A percentile compares a stretch with the other conserved stretches of the same genome.
phyloP scores from a whole-genome alignment of 192 early-diverging fungal species.

The Coemansia sp. region DNA sequence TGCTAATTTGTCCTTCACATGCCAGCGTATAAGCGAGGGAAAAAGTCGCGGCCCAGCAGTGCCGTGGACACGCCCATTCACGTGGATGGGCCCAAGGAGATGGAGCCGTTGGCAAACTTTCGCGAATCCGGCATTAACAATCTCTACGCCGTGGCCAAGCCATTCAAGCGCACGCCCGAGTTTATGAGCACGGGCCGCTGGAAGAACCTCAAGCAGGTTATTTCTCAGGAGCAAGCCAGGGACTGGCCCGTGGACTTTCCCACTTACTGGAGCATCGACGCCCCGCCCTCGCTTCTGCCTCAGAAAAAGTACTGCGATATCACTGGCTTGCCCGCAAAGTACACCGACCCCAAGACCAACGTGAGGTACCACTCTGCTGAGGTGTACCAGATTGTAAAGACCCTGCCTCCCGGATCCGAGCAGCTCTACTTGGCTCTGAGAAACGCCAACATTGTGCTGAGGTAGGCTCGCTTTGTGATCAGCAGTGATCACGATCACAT shows the following conservation, averaged over 20 bases:
- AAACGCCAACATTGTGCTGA: conserved; percentile 75
- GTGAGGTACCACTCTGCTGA: conserved; percentile 80
- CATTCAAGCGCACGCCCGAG: conserved; percentile 68
- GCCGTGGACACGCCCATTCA: conserved; percentile 38
- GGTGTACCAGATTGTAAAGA: conserved; percentile 73
- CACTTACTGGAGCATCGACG: conserved; percentile 79
- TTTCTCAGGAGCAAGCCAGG: conserved; percentile 65
- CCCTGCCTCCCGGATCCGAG: conserved; percentile 70
- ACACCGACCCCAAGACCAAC: conserved; percentile 86
- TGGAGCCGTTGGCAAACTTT: conserved; percentile 37
- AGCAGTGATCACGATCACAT: background rate
- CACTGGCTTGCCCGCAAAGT: conserved; percentile 79
- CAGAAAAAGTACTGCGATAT: conserved; percentile 92
- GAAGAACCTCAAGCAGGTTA: conserved; percentile 81
- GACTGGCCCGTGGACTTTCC: conserved; percentile 61
- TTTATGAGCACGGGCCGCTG: conserved; percentile 67
- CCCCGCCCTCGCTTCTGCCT: conserved; percentile 76
- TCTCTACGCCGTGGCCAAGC: conserved; percentile 51
- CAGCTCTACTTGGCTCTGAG: conserved; percentile 77
- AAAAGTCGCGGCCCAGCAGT: conserved; percentile 47
- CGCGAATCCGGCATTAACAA: conserved; percentile 43
- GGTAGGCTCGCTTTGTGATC: conserved; percentile 20
- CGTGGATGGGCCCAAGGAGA: conserved; percentile 26
- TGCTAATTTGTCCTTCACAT: background rate
- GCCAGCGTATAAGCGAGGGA: conserved; percentile 41